phyloP scores from a whole-genome alignment of 768 basidiomycete species.

The Phlebiopsis flavidoalba region DNA sequence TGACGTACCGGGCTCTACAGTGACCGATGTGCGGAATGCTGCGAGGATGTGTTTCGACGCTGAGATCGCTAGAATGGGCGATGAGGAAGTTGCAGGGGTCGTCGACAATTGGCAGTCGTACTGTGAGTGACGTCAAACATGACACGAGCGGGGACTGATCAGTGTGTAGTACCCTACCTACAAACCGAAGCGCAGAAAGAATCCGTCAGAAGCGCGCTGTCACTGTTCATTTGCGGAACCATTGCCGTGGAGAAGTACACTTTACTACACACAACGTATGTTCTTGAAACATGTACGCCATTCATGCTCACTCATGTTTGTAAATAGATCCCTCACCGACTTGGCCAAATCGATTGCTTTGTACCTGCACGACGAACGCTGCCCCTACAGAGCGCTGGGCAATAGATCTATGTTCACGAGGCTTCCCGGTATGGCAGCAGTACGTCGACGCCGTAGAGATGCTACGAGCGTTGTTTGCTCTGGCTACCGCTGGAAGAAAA shows the following conservation, averaged over 20 bases:
- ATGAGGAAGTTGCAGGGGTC: constrained; percentile 54
- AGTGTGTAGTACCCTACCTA: constrained; percentile 48
- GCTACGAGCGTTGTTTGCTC: constrained; percentile 73
- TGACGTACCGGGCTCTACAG: background rate
- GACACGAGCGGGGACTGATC: background rate
- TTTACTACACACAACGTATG: constrained; percentile 67
- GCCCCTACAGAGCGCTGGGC: constrained; percentile 65
- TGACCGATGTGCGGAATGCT: constrained; percentile 74
- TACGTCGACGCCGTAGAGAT: constrained; percentile 89
- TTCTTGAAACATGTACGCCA: background rate
- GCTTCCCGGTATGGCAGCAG: constrained; percentile 93
- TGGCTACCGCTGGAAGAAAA: constrained; percentile 70
- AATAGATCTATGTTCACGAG: constrained; percentile 85
- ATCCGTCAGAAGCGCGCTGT: constrained; percentile 53
- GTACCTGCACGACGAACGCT: constrained; percentile 71
- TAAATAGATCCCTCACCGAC: constrained; percentile 66
- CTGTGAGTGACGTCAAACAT: constrained; percentile 34
- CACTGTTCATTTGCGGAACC: constrained; percentile 78
- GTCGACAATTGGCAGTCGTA: constrained; percentile 63
- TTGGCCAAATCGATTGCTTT: constrained; percentile 77
- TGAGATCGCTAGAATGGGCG: constrained; percentile 58
- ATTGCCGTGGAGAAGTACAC: constrained; percentile 78
- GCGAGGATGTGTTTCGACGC: constrained; percentile 78
- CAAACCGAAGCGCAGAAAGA: constrained; percentile 60
- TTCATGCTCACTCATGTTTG: background rate